phyloP scores from a whole-genome alignment of 495 filamentous ascomycete species.

The Neurospora sublineolata region DNA sequence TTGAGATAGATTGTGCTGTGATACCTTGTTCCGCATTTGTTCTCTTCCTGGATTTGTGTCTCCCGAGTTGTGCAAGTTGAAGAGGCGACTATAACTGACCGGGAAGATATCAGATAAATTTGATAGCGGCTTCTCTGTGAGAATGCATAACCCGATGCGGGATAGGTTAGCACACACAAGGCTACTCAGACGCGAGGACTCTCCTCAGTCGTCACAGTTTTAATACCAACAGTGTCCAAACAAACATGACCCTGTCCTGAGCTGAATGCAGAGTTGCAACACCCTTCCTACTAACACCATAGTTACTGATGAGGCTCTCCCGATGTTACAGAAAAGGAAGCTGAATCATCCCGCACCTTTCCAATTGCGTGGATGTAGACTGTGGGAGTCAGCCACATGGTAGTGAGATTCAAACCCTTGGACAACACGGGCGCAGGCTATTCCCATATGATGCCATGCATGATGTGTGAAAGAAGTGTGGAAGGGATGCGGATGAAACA shows the following conservation, averaged over 20 bases:
- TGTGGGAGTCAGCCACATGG: background rate
- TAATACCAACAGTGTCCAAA: background rate
- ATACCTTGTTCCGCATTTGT: background rate
- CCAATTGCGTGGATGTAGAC: background rate
- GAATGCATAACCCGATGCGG: background rate
- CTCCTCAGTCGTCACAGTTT: background rate
- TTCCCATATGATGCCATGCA: background rate
- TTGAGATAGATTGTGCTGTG: background rate
- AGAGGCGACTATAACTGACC: background rate
- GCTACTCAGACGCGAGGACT: background rate
- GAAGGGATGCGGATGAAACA: background rate
- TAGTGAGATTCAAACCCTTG: background rate
- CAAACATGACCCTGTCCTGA: background rate
- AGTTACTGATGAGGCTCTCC: background rate
- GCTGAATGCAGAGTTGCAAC: background rate
- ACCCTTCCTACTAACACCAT: background rate
- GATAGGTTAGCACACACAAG: too few species aligned
- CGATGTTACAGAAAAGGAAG: background rate
- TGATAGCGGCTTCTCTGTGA: background rate
- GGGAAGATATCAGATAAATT: background rate
- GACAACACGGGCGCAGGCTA: background rate
- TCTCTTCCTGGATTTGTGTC: background rate
- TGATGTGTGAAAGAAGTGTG: background rate
- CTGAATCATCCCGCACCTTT: background rate
- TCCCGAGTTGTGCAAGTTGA: background rate